These are phyloP conservation scores for Lactarius tabidus DNA, from an alignment of 768 basidiomycete species.

Conservation along the genomic window DNA sequence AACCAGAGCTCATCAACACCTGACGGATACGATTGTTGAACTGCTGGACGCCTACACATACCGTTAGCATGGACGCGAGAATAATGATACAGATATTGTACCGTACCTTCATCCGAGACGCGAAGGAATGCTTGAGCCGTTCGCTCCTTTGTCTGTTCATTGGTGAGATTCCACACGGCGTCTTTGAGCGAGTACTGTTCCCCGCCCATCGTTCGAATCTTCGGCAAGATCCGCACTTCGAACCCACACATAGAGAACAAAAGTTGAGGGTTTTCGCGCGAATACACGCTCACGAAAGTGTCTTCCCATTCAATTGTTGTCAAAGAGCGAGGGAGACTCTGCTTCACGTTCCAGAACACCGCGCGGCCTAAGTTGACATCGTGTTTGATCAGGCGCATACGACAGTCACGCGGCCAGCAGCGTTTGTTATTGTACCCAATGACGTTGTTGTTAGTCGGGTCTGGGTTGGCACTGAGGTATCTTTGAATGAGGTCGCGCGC, in stretches of 20 bases:
- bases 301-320: constrained; percentile 99
- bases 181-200: constrained; percentile 97
- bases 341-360: constrained; percentile 99
- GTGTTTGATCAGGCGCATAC: constrained; percentile 98
- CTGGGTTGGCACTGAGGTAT: constrained; percentile 95
- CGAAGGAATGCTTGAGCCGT: constrained; percentile 98
- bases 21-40: constrained; percentile 98
- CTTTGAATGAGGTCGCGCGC: constrained; percentile 96
- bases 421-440: constrained; percentile 99
- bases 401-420: constrained; percentile 98
- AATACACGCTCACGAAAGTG: constrained; percentile 95
- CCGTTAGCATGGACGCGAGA: constrained; percentile 7
- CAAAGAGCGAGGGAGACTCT: constrained; percentile 88
- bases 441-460: constrained; percentile 98
- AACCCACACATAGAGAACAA: constrained; percentile 99
- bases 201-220: constrained; percentile 91
- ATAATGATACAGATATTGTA: constrained; percentile 1
- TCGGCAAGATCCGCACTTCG: constrained; percentile 95
- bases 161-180: constrained; percentile 94
- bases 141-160: constrained; percentile 95
- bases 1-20: constrained; percentile 97
- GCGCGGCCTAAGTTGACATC: constrained; percentile 98
- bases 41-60: constrained; percentile 69
- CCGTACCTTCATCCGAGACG: constrained; percentile 86
- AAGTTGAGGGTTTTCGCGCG: constrained; percentile 94